Base-by-base conservation (phyloP, 2,329 filamentous ascomycete species). In the Acephala macrosclerotiorum region DNA sequence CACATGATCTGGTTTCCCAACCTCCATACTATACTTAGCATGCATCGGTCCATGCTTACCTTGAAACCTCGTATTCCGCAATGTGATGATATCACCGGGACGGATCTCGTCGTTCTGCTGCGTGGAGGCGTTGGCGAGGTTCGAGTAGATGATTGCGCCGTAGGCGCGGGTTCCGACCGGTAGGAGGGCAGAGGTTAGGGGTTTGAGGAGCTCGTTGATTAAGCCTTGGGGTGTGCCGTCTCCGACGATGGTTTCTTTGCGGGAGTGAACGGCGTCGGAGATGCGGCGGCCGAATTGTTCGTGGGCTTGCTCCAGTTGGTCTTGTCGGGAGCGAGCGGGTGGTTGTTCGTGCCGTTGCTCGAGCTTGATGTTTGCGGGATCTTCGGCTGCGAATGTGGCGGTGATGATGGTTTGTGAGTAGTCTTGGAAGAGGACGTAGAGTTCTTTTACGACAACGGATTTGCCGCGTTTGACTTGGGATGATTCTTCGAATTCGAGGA, bases 41-140 rank as follows among this genome's bases (percentile, higher is more conserved):
- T 98, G 94, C 91, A 99, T 94, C 4, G 94, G 87, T 1, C 96
- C 96, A 72, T 95, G 93, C 79, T 97, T 97, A 66, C 96, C 96
- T 79, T 97, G 93, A 81, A 99, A 97, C 71, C 90, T 92, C 45
- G 94, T 92, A 73, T 97, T 97, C 72, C 96, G 92, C 75, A 99
- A 90, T 18, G 91, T 94, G 64, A 99, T 88, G 68, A 99, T 94
- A 75, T 99, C 96, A 58, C 96, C 96, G 0, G 93, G 85, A 0
- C 96, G 89, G 72, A 99, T 99, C 80, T 97, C 93, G 75, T 98
- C 96, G 74, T 91, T 90, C 73, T 96, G 92, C 74, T 92, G 89
- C 3, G 94, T 95, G 7, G 92, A 93, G 1, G 96, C 95, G 76
- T 99, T 99, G 75, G 93, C 96, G 65, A 98, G 86, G 77, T 99